phyloP scores from a whole-genome alignment of 106 monocot genomes.

The Alisma plantagoaquatica region DNA sequence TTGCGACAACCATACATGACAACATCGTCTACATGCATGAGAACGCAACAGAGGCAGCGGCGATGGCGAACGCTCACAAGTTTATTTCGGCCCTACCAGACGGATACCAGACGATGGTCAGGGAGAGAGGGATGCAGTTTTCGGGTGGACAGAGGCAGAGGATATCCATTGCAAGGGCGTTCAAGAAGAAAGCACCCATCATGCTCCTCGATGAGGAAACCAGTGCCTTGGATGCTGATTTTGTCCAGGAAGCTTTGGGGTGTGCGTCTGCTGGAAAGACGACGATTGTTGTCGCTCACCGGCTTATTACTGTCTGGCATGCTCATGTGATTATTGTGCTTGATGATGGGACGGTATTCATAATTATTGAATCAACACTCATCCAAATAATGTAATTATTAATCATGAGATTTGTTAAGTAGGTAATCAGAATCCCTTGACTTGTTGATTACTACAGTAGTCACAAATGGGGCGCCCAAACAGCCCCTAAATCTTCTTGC shows the following conservation, averaged over 20 bases:
- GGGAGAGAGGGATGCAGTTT: slow-evolving; percentile 69
- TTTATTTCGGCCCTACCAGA: slow-evolving; percentile 76
- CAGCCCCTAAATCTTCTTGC: too few relatives aligned
- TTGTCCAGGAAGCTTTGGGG: slow-evolving; percentile 64
- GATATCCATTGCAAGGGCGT: slow-evolving; percentile 56
- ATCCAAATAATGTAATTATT: too few relatives aligned
- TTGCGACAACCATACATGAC: slow-evolving; percentile 50
- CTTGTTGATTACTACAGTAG: too few relatives aligned
- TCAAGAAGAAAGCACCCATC: slow-evolving; percentile 45
- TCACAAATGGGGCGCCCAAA: too few relatives aligned
- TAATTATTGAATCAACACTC: too few relatives aligned
- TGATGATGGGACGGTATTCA: slow-evolving; percentile 89
- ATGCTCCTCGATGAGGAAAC: slow-evolving; percentile 87
- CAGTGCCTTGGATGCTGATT: slow-evolving; percentile 72
- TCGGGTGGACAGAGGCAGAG: slow-evolving; percentile 83
- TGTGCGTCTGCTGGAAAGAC: slow-evolving; percentile 29
- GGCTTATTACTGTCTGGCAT: slow-evolving; percentile 52
- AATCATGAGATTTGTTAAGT: too few relatives aligned
- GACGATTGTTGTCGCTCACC: slow-evolving; percentile 66
- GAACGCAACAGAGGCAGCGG: slow-evolving; percentile 50
- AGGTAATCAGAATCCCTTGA: too few relatives aligned
- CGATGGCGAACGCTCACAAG: slow-evolving; percentile 56
- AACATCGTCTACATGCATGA: slow-evolving; percentile 72
- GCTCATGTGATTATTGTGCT: slow-evolving; percentile 66
- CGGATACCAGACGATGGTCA: slow-evolving; percentile 61